phyloP scores from a whole-genome alignment of 1,284 basidiomycete species.

The Peniophora sp. region DNA sequence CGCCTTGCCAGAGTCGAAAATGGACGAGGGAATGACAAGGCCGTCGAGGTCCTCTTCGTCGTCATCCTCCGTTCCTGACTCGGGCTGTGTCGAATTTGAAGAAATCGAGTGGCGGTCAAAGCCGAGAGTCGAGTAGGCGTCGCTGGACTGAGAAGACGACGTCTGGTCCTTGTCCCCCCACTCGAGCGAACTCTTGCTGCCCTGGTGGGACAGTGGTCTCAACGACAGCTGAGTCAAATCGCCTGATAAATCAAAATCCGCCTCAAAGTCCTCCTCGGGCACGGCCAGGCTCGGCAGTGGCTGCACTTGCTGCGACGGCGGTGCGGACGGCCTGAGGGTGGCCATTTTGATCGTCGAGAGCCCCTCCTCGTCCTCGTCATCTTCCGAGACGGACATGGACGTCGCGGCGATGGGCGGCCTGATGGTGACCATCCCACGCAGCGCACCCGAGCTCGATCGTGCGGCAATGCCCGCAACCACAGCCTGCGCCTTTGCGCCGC shows the following conservation, averaged over 20 bases:
- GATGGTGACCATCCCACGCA: constrained; percentile 42
- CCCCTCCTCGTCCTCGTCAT: constrained; percentile 68
- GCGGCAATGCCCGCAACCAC: constrained; percentile 29
- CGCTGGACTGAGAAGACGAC: constrained; percentile 70
- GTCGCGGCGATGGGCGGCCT: constrained; percentile 40
- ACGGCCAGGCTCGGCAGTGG: constrained; percentile 20
- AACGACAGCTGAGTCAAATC: constrained; percentile 73
- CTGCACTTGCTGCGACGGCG: constrained; percentile 1
- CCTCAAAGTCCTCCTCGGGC: constrained; percentile 64
- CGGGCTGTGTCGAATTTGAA: constrained; percentile 59
- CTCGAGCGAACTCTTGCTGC: constrained; percentile 73
- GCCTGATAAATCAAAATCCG: constrained; percentile 67
- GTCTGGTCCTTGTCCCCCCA: constrained; percentile 80
- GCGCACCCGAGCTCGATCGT: constrained; percentile 23
- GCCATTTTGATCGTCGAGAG: constrained; percentile 72
- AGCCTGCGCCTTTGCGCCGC: constrained; percentile 39
- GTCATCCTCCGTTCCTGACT: constrained; percentile 60
- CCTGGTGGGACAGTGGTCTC: constrained; percentile 61
- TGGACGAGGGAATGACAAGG: constrained; percentile 61
- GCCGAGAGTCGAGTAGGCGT: constrained; percentile 69
- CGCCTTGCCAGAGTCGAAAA: constrained; percentile 65
- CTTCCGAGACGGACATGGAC: constrained; percentile 34
- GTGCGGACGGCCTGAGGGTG: constrained; percentile 32
- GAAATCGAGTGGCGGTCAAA: constrained; percentile 64
- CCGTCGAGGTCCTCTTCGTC: constrained; percentile 72